Conservation (phyloP, 495 filamentous ascomycete genomes). For the Penicillium turbatum region DNA sequence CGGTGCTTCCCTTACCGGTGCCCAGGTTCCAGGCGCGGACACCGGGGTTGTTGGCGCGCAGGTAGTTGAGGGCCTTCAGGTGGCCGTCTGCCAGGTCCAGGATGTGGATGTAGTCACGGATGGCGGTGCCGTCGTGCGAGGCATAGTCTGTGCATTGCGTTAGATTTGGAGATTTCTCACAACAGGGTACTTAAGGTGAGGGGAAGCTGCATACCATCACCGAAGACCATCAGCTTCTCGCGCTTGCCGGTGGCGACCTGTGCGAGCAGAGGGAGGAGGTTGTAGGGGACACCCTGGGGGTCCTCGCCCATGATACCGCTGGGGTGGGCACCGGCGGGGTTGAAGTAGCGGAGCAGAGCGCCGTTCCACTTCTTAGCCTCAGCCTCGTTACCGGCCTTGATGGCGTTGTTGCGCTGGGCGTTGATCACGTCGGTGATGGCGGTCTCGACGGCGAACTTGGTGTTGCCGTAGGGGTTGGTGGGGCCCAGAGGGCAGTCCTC, state of each 20-base stretch:
- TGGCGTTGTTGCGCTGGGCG: constrained; percentile 76
- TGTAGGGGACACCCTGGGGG: constrained; percentile 92
- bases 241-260: constrained; percentile 95
- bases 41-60: constrained; percentile 82
- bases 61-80: constrained; percentile 86
- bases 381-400: constrained; percentile 69
- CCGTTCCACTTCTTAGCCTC: constrained; percentile 80
- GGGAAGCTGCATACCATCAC: constrained; percentile 63
- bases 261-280: constrained; percentile 87
- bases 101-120: constrained; percentile 78
- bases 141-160: constrained; percentile 65
- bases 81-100: constrained; percentile 87
- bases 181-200: background rate
- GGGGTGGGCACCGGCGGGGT: constrained; percentile 91
- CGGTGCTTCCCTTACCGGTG: constrained; percentile 91
- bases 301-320: constrained; percentile 98
- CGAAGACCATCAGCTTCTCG: constrained; percentile 91
- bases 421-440: constrained; percentile 89
- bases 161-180: constrained; percentile 6
- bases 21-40: constrained; percentile 96
- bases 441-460: constrained; percentile 84
- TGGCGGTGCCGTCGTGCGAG: constrained; percentile 78
- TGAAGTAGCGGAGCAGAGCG: constrained; percentile 93
- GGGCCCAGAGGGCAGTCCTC: constrained; percentile 93
- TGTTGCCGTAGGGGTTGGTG: constrained; percentile 95